Percentiles rank a stretch among this genome's conserved stretches.
phyloP scores from a whole-genome alignment of 139 green algal species.

The Auxenochlorella pyrenoidosa region DNA sequence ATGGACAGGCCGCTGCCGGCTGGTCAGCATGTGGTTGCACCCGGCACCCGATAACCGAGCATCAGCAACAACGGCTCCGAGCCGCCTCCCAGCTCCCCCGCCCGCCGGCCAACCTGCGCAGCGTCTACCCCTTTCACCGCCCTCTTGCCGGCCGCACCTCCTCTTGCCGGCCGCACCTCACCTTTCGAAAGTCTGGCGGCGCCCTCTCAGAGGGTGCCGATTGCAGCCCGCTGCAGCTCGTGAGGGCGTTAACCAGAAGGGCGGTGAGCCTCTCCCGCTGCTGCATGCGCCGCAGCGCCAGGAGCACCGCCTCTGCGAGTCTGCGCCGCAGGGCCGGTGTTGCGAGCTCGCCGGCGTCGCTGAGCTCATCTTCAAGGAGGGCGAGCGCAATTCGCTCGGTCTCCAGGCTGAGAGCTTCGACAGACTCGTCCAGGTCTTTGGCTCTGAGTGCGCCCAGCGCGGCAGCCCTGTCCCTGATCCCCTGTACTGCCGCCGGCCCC shows the following conservation, averaged over 20 bases:
- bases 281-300: slow-evolving; percentile 21
- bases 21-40: too few relatives aligned
- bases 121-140: too few relatives aligned
- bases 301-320: not conserved
- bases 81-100: too few relatives aligned
- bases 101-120: too few relatives aligned
- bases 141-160: not conserved
- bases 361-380: not conserved
- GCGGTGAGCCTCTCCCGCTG: not conserved
- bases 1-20: not conserved
- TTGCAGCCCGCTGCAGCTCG: not conserved
- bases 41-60: too few relatives aligned
- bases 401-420: too few relatives aligned
- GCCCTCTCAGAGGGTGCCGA: not conserved
- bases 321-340: not conserved
- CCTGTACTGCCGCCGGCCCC: not conserved
- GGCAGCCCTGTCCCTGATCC: not conserved
- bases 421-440: not conserved
- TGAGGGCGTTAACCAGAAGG: too few relatives aligned
- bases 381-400: not conserved
- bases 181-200: not conserved
- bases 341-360: not conserved
- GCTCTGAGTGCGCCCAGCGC: not conserved
- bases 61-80: too few relatives aligned
- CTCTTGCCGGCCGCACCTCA: not conserved